A percentile compares a stretch with the other conserved stretches of the same genome.
phyloP scores from a whole-genome alignment of 2,329 filamentous ascomycete species.

The Trichoderma asperellum region DNA sequence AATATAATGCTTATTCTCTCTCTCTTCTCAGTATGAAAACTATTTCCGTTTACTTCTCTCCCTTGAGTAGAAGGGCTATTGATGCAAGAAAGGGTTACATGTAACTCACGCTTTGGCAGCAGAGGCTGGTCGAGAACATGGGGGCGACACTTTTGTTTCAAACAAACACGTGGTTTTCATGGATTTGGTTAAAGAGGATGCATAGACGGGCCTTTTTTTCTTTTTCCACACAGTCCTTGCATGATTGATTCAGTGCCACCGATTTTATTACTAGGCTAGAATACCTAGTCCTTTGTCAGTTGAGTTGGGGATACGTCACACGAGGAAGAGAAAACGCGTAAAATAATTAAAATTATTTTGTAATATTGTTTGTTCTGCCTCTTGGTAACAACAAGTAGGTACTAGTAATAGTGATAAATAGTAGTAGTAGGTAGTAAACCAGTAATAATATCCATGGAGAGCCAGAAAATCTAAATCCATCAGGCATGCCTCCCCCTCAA shows the following conservation, averaged over 20 bases:
- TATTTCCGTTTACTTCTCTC: not conserved
- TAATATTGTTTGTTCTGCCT: not conserved
- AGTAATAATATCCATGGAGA: constrained; percentile 9
- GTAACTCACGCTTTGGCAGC: no score
- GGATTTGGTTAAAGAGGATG: not conserved
- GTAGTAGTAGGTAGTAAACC: not conserved
- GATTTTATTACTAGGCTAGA: not conserved
- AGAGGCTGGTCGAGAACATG: no score
- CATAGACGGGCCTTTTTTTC: not conserved
- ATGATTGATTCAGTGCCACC: not conserved
- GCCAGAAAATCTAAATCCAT: constrained; percentile 4
- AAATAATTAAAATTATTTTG: not conserved
- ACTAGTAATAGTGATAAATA: not conserved
- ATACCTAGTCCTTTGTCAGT: not conserved
- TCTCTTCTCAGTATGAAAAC: no score
- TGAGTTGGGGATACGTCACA: not conserved
- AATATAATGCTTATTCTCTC: no score
- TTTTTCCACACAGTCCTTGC: not conserved
- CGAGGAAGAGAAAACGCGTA: not conserved
- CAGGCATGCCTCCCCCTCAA: not conserved
- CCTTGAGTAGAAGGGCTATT: not conserved
- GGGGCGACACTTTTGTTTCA: not conserved
- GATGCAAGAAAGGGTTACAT: not conserved
- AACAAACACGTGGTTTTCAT: constrained; percentile 4
- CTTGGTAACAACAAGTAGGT: not conserved